Base-by-base conservation (phyloP, 176 grass and related monocot genomes). In the Alloteropsis semialata region DNA sequence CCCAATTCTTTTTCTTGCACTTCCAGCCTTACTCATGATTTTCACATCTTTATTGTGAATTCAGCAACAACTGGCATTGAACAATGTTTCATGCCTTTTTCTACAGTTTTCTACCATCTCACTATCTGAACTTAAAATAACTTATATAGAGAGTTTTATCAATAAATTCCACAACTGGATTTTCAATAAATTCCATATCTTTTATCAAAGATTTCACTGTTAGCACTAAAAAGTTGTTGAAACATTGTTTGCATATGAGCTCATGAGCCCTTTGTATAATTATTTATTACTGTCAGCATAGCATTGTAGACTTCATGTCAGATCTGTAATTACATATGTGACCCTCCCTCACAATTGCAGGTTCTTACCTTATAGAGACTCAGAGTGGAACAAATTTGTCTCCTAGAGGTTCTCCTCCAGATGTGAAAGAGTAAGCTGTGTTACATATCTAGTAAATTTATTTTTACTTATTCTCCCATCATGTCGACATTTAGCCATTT, bases 331-430 rank as follows among this genome's bases (percentile, higher is more conserved):
- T 41, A 60, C 51, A 24, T 84, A 10, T 77, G 36, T 83, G 30
- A 70, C 56, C 21, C 68, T 80, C 51, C 83, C 59, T 54, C 53
- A 69, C 43, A 85, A 87, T 81, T 72, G 69, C 88, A 96, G 94
- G 76, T 90, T 88, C 90, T 50, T 96, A 89, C 72, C 81, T 84
- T 85, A 79, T 87, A 64, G 94, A 91, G 42, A 74, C 34, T 28
- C 90, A 81, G 67, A 90, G 75, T 71, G 85, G 76, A 81, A 79
- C 70, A 83, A 81, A 69, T 82, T 87, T 96, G 34, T 93, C 90
- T 48, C 80, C 94, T 46, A 83, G 81, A 85, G 76, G 89, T 57
- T 77, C 80, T 75, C 50, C 80, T 68, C 60, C 77, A 77, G 90
- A 92, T 57, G 59, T 89, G 70, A 89, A 96, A 84, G 83, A 92